phyloP scores from a whole-genome alignment of 805 yeast species.

The Hanseniaspora meyeri region DNA sequence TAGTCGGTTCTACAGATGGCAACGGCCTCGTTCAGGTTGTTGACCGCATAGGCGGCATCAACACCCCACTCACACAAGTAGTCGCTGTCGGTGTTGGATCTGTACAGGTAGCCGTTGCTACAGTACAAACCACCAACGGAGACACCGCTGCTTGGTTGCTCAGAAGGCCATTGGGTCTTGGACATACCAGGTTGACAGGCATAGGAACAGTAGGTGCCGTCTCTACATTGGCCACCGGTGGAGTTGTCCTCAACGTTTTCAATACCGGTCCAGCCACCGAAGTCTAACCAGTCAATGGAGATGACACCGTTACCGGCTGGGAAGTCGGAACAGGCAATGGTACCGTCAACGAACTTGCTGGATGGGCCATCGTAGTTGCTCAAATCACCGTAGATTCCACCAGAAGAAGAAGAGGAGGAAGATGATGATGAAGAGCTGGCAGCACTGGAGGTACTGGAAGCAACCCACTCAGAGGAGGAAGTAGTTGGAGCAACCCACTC shows the following conservation, averaged over 20 bases:
- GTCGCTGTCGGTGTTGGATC: constrained; percentile 53
- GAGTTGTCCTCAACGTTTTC: constrained; percentile 44
- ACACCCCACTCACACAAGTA: constrained; percentile 83
- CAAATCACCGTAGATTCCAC: constrained; percentile 40
- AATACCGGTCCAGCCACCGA: constrained; percentile 78
- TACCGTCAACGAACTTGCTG: constrained; percentile 52
- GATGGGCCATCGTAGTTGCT: constrained; percentile 36
- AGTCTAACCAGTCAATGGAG: constrained; percentile 54
- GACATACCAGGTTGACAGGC: constrained; percentile 99
- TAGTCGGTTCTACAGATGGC: constrained; percentile 96
- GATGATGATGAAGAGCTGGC: constrained; percentile 22
- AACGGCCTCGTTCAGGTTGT: constrained; percentile 50
- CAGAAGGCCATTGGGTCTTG: constrained; percentile 92
- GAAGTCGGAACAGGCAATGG: constrained; percentile 50
- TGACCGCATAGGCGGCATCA: constrained; percentile 54
- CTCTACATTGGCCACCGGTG: constrained; percentile 54
- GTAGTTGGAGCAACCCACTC: too few species aligned
- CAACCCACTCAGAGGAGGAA: constrained; percentile 19
- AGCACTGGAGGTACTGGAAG: constrained; percentile 22
- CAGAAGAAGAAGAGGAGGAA: constrained; percentile 27
- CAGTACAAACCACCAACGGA: constrained; percentile 90
- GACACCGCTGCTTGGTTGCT: constrained; percentile 78
- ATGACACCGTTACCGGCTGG: constrained; percentile 79
- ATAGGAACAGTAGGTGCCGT: constrained; percentile 91
- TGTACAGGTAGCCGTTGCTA: constrained; percentile 72